Conservation (phyloP, 257 asterid genomes). For the Rehmannia glutinosa region DNA sequence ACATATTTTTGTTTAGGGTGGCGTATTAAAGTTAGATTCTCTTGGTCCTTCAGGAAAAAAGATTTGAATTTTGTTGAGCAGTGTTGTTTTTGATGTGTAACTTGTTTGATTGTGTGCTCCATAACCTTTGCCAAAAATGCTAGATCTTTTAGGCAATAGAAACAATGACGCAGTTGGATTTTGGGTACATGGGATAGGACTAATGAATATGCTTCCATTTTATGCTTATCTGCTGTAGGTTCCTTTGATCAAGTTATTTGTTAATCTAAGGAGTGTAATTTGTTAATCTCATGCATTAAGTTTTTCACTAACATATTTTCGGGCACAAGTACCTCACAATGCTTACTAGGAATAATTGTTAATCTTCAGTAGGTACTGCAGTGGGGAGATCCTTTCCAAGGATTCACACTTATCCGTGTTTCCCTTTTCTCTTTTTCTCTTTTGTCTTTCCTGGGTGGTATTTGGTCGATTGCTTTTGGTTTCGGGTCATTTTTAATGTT, state of each 20-base stretch:
- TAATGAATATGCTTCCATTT: background rate
- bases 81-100: background rate
- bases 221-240: background rate
- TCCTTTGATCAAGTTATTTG: background rate
- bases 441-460: no score
- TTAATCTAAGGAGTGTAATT: background rate
- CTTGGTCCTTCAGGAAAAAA: background rate
- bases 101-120: background rate
- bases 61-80: background rate
- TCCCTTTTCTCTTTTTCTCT: no score
- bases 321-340: no score
- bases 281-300: background rate
- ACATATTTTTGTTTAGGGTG: background rate
- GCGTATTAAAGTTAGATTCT: background rate
- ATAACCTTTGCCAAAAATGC: background rate
- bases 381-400: no score
- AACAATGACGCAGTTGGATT: background rate
- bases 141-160: background rate
- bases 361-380: no score
- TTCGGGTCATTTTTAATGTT: no score
- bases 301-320: no score
- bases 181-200: background rate
- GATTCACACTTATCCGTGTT: no score
- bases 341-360: no score
- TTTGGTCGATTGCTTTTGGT: no score